Percentiles rank a stretch among this genome's conserved stretches.
Conservation (phyloP, 1,284 basidiomycete genomes). For the Farysia itapuensis region DNA sequence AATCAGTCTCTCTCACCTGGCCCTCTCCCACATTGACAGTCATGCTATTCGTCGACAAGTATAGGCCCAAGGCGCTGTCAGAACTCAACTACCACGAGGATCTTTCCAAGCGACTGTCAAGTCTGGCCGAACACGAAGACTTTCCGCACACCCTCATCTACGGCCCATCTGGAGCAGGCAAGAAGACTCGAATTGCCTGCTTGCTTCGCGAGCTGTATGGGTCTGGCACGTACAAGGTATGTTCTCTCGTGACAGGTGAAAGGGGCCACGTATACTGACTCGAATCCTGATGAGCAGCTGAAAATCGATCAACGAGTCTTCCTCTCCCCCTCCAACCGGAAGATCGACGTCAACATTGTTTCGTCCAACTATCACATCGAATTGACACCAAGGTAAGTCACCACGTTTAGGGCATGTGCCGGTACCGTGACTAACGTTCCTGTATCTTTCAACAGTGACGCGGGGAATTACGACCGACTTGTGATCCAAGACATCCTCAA, state of each 20-base stretch:
- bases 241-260: too few species aligned
- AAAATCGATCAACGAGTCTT: slow-evolving; percentile 98
- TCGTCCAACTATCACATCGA: slow-evolving; percentile 92
- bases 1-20: too few species aligned
- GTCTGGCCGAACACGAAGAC: slow-evolving; percentile 69
- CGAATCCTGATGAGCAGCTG: too few species aligned
- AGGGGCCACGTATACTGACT: too few species aligned
- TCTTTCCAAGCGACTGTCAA: slow-evolving; percentile 77
- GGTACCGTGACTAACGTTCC: too few species aligned
- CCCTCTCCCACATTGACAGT: too few species aligned
- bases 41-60: slow-evolving; percentile 66
- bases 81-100: slow-evolving; percentile 85
- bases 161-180: slow-evolving; percentile 93
- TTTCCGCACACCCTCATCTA: slow-evolving; percentile 98
- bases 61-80: slow-evolving; percentile 80
- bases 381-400: slow-evolving; percentile 92
- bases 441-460: too few species aligned
- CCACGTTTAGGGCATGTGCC: too few species aligned
- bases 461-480: slow-evolving; percentile 90
- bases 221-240: slow-evolving; percentile 84
- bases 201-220: slow-evolving; percentile 89
- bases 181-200: slow-evolving; percentile 86
- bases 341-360: slow-evolving; percentile 94
- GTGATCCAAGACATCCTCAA: slow-evolving; percentile 97
- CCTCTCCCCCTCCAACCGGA: slow-evolving; percentile 88